Conservation (phyloP, 176 grass and related monocot genomes). For the Carex scoparia region DNA sequence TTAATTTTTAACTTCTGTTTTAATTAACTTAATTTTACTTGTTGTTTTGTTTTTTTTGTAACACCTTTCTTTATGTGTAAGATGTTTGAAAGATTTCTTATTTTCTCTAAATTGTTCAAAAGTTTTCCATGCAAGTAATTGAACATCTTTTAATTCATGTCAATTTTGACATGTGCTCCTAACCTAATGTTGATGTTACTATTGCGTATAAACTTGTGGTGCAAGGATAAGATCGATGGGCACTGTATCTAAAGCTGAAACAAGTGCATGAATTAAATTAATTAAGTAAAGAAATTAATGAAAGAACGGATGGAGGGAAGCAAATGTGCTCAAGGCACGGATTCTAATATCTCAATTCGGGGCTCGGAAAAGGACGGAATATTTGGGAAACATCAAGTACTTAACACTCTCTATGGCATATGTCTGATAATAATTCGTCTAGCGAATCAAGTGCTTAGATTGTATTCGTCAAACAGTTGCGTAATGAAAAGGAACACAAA, state of each 20-base stretch:
- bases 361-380: slow-evolving; percentile 21
- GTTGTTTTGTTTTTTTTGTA: no score
- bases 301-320: neutral
- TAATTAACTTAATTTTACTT: neutral
- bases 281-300: neutral
- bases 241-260: neutral
- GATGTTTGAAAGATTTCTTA: neutral
- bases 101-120: neutral
- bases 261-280: neutral
- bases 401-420: neutral
- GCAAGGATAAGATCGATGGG: no score
- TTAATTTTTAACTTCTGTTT: neutral
- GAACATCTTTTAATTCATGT: no score
- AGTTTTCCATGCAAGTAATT: neutral
- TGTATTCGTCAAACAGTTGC: no score
- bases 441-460: neutral
- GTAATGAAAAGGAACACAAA: no score
- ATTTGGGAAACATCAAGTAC: slow-evolving; percentile 18
- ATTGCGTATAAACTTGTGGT: no score
- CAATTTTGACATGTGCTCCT: no score
- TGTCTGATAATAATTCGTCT: neutral
- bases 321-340: slow-evolving; percentile 2
- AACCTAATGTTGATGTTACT: no score
- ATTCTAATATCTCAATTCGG: neutral
- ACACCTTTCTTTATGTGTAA: neutral